These are phyloP conservation scores for Maudiozyma bulderi DNA, from an alignment of 805 yeast genomes.

Conservation along the genomic window DNA sequence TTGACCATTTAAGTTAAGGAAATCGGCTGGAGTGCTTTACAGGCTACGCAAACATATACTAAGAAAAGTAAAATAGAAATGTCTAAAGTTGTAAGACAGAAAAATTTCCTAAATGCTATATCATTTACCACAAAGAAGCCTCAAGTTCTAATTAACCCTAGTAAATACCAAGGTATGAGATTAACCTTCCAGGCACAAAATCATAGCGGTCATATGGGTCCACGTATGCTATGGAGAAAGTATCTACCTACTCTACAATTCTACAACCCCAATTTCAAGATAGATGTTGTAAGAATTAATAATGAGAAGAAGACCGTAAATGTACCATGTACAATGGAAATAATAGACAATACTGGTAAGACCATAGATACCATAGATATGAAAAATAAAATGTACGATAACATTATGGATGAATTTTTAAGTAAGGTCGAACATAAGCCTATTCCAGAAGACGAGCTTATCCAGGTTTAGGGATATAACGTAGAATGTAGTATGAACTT, in stretches of 20 bases:
- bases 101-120: conserved; percentile 20
- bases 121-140: conserved; percentile 22
- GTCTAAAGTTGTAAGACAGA: conserved; percentile 22
- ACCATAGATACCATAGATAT: conserved; percentile 40
- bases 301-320: conserved; percentile 17
- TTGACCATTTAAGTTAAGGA: too few relatives aligned
- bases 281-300: conserved; percentile 49
- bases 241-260: conserved; percentile 70
- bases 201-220: conserved; percentile 52
- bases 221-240: conserved; percentile 65
- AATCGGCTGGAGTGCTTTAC: too few relatives aligned
- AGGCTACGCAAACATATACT: too few relatives aligned
- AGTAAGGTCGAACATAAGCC: conserved; percentile 41
- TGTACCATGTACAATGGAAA: conserved; percentile 23
- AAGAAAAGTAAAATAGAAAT: conserved; percentile 2
- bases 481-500: neutral
- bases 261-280: conserved; percentile 65
- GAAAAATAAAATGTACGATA: conserved; percentile 37
- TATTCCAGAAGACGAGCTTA: conserved; percentile 37
- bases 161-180: conserved; percentile 33
- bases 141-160: conserved; percentile 19
- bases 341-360: conserved; percentile 14
- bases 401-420: conserved; percentile 50
- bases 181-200: conserved; percentile 41
- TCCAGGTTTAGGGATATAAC: conserved; percentile 16